Percentiles rank a stretch among this genome's conserved stretches.
Conservation (phyloP, 2,329 filamentous ascomycete genomes). For the Zelopaecilomyces penicillatus region DNA sequence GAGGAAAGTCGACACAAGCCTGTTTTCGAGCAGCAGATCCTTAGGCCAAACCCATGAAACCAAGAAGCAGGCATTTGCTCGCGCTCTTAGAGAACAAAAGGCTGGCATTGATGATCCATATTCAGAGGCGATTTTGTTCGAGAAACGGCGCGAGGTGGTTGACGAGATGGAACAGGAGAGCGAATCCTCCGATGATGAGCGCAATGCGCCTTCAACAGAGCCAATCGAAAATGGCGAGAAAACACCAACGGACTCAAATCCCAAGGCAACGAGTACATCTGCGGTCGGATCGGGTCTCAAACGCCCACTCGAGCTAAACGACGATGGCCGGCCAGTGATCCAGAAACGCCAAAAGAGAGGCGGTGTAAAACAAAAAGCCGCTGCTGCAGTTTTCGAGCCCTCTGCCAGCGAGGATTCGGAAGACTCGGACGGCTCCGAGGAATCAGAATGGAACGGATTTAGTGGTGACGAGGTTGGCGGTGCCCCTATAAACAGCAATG, state of each 20-base stretch:
- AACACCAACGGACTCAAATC: neutral
- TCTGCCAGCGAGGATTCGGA: constrained; percentile 27
- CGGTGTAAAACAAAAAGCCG: constrained; percentile 48
- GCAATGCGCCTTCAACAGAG: neutral
- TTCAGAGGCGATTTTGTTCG: constrained; percentile 48
- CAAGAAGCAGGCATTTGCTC: constrained; percentile 59
- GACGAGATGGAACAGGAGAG: constrained; percentile 22
- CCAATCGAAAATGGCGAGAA: neutral
- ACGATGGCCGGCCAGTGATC: constrained; percentile 71
- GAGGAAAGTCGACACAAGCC: constrained; percentile 70
- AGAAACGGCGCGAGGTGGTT: constrained; percentile 21
- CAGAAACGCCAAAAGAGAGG: constrained; percentile 71
- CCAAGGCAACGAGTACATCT: constrained; percentile 5
- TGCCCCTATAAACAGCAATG: constrained; percentile 18
- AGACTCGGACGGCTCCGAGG: constrained; percentile 14
- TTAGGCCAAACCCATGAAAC: constrained; percentile 65
- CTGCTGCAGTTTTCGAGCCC: constrained; percentile 33
- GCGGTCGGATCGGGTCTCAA: constrained; percentile 73
- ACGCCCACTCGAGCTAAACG: constrained; percentile 71
- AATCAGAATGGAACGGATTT: constrained; percentile 56
- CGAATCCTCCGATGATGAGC: constrained; percentile 12
- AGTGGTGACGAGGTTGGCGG: constrained; percentile 37
- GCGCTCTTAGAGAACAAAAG: constrained; percentile 54
- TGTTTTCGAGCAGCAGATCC: constrained; percentile 69
- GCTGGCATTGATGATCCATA: constrained; percentile 52